A percentile compares a stretch with the other conserved stretches of the same genome.
Evolutionary conservation across 148 eudicot species (phyloP).

Genomic region (Persicaria tinctoria): DNA sequence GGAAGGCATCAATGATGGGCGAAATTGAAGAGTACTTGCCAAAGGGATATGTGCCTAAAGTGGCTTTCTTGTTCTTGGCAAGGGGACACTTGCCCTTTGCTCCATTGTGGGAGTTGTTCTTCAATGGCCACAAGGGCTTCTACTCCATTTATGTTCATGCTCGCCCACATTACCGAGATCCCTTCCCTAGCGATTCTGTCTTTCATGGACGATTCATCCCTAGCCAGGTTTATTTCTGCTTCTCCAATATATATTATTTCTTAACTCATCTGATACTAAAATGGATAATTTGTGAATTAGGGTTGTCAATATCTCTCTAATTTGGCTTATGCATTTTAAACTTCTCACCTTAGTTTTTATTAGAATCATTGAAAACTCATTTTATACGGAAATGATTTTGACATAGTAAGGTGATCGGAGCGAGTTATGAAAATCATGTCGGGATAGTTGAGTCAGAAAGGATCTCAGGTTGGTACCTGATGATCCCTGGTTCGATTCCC

Average conservation of each 20-base stretch:
- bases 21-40: conserved; percentile 20
- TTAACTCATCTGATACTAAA: too few species aligned
- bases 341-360: conserved; percentile 1
- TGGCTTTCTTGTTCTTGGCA: conserved; percentile 81
- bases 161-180: conserved; percentile 43
- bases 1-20: conserved; percentile 42
- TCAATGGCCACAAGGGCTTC: conserved; percentile 43
- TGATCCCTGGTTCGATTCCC: too few species aligned
- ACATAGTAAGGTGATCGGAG: too few species aligned
- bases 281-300: too few species aligned
- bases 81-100: conserved; percentile 58
- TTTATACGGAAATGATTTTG: too few species aligned
- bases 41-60: conserved; percentile 27
- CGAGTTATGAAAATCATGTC: too few species aligned
- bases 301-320: too few species aligned
- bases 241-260: too few species aligned
- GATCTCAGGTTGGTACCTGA: too few species aligned
- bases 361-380: too few species aligned
- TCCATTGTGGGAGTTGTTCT: conserved; percentile 69
- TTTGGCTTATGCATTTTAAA: conserved; percentile 2
- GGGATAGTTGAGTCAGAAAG: too few species aligned
- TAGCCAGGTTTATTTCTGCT: conserved; percentile 40
- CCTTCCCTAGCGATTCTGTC: conserved; percentile 35
- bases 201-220: conserved; percentile 52
- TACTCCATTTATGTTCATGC: conserved; percentile 64